Conservation (phyloP, 2,329 filamentous ascomycete species). For the Gyromitra esculenta region DNA sequence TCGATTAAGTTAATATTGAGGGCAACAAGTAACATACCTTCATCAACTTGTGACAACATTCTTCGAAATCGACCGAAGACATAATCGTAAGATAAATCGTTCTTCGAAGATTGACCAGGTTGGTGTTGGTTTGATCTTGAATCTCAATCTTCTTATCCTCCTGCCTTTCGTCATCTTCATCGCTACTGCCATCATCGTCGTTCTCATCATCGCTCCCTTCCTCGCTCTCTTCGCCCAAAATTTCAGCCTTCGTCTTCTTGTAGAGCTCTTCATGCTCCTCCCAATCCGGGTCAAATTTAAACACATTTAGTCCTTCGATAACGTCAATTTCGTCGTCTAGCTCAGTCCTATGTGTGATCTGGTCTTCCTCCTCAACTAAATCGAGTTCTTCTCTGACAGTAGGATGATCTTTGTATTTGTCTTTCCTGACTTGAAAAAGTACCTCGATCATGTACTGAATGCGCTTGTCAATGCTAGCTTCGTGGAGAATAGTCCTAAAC, state of each 20-base stretch:
- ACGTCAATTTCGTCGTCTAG: constrained; percentile 85
- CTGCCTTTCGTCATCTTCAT: constrained; percentile 53
- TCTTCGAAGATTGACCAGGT: constrained; percentile 89
- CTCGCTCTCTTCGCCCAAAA: constrained; percentile 65
- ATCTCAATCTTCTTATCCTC: constrained; percentile 80
- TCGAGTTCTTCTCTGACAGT: constrained; percentile 92
- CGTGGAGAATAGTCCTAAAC: constrained; percentile 92
- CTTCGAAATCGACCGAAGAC: constrained; percentile 94
- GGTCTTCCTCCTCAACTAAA: constrained; percentile 95
- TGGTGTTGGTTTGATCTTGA: constrained; percentile 96
- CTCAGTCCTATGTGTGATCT: constrained; percentile 88
- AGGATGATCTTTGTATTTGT: constrained; percentile 94
- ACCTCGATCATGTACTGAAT: constrained; percentile 99
- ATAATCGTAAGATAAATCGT: constrained; percentile 98
- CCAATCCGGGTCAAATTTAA: constrained; percentile 91
- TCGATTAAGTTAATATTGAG: background rate
- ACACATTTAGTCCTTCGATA: constrained; percentile 90
- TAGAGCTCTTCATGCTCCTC: constrained; percentile 92
- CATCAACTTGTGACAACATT: constrained; percentile 97
- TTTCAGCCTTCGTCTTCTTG: constrained; percentile 88
- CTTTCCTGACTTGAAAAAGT: constrained; percentile 93
- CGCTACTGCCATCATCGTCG: constrained; percentile 53
- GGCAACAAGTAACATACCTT: constrained; percentile 63
- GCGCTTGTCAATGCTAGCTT: constrained; percentile 95
- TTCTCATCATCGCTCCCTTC: constrained; percentile 52